phyloP scores from a whole-genome alignment of 78 protist genomes.

The slime mould (Dictyostelium discoideum) region dicty_2.7 NC_007088.5:2795501-2796000 shows the following conservation, averaged over 20 bases:
- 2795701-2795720: neutral
- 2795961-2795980: conserved; percentile 18
- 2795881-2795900: conserved; percentile 48
- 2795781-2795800: conserved; percentile 29
- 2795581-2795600: conserved; percentile 31
- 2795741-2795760: neutral
- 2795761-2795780: neutral
- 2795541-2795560: conserved; percentile 27
- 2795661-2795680: neutral
- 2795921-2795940: neutral
- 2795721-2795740: conserved; percentile 19
- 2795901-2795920: conserved; percentile 41
- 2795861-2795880: neutral
- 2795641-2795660: conserved; percentile 48
- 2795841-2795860: conserved; percentile 6
- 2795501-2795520: conserved; percentile 30
- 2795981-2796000: conserved; percentile 48
- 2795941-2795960: conserved; percentile 18
- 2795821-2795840: neutral
- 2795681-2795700: conserved; percentile 25
- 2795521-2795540: conserved; percentile 40
- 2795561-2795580: neutral
- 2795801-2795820: conserved; percentile 50
- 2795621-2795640: conserved; percentile 58
- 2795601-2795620: conserved; percentile 65